Conservation (phyloP, 2,329 filamentous ascomycete genomes). For the Beauveria bassiana region DNA sequence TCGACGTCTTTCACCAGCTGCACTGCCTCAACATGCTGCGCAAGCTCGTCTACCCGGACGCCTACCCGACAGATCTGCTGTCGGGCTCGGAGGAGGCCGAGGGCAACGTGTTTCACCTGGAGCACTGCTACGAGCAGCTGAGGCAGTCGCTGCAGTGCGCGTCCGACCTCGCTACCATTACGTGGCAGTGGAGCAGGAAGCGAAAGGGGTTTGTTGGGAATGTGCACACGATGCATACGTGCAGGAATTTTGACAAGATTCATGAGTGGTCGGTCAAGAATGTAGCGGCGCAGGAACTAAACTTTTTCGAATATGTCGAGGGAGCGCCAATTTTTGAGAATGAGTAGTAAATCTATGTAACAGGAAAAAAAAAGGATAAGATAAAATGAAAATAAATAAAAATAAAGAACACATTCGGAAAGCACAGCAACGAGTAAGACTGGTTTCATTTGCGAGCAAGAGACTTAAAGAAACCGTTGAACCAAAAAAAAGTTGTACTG, state of each 20-base stretch:
- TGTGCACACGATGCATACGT: slow-evolving; percentile 43
- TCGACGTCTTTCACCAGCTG: slow-evolving; percentile 46
- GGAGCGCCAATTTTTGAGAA: slow-evolving; percentile 13
- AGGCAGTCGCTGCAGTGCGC: slow-evolving; percentile 46
- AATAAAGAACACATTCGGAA: background rate
- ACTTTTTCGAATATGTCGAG: slow-evolving; percentile 13
- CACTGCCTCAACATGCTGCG: slow-evolving; percentile 41
- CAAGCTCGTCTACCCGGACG: slow-evolving; percentile 39
- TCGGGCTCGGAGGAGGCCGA: slow-evolving; percentile 39
- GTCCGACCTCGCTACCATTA: slow-evolving; percentile 45
- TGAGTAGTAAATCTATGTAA: background rate
- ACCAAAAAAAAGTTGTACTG: too few species aligned
- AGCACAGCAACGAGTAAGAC: too few species aligned
- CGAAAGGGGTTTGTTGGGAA: slow-evolving; percentile 42
- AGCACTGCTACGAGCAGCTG: slow-evolving; percentile 49
- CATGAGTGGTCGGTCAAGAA: slow-evolving; percentile 38
- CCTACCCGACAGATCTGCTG: slow-evolving; percentile 29
- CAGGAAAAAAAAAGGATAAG: too few species aligned
- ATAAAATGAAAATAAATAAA: too few species aligned
- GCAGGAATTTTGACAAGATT: slow-evolving; percentile 44
- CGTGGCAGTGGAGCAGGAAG: slow-evolving; percentile 39
- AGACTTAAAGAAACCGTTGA: too few species aligned
- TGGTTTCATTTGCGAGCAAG: too few species aligned
- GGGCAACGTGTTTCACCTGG: slow-evolving; percentile 22
- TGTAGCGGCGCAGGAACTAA: slow-evolving; percentile 9